These are phyloP conservation scores for Breynia disticha DNA, from an alignment of 441 rosid species.

Conservation along the genomic window DNA sequence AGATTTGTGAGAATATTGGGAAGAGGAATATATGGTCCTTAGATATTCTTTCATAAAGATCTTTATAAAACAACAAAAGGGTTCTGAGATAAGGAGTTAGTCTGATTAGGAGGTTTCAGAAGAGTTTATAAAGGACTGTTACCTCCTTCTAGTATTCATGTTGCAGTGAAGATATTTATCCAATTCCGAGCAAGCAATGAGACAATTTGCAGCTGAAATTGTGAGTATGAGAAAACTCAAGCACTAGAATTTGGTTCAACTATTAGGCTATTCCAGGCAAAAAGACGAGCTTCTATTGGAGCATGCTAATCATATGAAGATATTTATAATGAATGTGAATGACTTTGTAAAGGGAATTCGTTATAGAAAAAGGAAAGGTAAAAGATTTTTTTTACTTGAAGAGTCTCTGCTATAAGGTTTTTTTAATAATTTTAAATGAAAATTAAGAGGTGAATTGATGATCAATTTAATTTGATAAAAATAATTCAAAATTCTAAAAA, in stretches of 20 bases:
- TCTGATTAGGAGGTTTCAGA: constrained; percentile 36
- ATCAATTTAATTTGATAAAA: too few species aligned
- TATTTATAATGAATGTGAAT: too few species aligned
- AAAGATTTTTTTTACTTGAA: too few species aligned
- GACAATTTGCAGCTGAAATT: too few species aligned
- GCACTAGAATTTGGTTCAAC: constrained; percentile 35
- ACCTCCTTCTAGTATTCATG: constrained; percentile 14
- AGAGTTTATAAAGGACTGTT: constrained; percentile 29
- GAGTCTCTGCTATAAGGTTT: too few species aligned
- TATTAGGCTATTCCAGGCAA: constrained; percentile 37
- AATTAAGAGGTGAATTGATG: too few species aligned
- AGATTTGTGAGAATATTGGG: constrained; percentile 52
- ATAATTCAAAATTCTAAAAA: too few species aligned
- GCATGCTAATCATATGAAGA: too few species aligned
- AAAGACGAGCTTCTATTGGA: constrained; percentile 28
- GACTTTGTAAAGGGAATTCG: too few species aligned
- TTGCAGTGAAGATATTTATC: constrained; percentile 35
- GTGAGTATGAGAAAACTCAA: constrained; percentile 32
- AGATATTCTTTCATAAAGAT: constrained; percentile 36
- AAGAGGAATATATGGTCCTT: constrained; percentile 41
- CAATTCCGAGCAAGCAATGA: constrained; percentile 34
- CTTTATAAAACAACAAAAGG: constrained; percentile 52
- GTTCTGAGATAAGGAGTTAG: constrained; percentile 27
- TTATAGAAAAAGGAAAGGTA: too few species aligned
- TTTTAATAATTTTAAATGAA: too few species aligned